A percentile compares a stretch with the other conserved stretches of the same genome.
Evolutionary conservation across 2,329 filamentous ascomycete genomes (phyloP).

Genomic region (Aspergillus neoniger): DNA sequence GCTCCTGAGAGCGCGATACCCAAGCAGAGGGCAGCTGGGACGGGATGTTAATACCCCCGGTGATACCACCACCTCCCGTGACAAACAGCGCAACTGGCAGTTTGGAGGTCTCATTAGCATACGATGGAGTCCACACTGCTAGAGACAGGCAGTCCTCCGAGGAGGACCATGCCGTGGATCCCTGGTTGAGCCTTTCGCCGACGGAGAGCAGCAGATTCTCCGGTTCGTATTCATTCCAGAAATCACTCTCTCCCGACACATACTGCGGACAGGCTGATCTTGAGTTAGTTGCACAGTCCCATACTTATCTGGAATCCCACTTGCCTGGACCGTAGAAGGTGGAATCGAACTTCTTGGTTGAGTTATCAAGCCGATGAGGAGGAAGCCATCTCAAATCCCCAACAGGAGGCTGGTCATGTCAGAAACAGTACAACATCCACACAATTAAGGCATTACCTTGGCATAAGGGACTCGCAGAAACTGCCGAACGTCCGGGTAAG

Average conservation of each 20-base stretch:
- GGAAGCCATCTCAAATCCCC: slow-evolving; percentile 31
- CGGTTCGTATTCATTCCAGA: slow-evolving; percentile 5
- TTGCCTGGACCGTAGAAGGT: slow-evolving; percentile 23
- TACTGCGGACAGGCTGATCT: slow-evolving; percentile 26
- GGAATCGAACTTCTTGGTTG: slow-evolving; percentile 20
- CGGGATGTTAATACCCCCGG: slow-evolving; percentile 41
- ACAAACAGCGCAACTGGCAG: slow-evolving; percentile 28
- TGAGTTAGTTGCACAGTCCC: no score
- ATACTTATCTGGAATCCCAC: no score
- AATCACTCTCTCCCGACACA: slow-evolving; percentile 18
- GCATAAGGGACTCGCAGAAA: slow-evolving; percentile 43
- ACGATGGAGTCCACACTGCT: slow-evolving; percentile 46
- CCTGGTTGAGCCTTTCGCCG: slow-evolving; percentile 19
- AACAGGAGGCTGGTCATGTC: neutral
- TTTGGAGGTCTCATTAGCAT: slow-evolving; percentile 17
- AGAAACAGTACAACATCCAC: neutral
- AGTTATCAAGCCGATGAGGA: slow-evolving; percentile 20
- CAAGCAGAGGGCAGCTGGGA: slow-evolving; percentile 28
- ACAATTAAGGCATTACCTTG: slow-evolving; percentile 17
- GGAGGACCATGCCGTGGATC: slow-evolving; percentile 21
- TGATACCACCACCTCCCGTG: slow-evolving; percentile 25
- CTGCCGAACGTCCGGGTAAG: slow-evolving; percentile 39
- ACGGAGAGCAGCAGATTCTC: slow-evolving; percentile 8
- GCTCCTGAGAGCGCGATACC: slow-evolving; percentile 43
- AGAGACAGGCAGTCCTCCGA: slow-evolving; percentile 49